Evolutionary conservation across 1,284 basidiomycete genomes (phyloP).

Genomic region (Marasmius fiardii): DNA sequence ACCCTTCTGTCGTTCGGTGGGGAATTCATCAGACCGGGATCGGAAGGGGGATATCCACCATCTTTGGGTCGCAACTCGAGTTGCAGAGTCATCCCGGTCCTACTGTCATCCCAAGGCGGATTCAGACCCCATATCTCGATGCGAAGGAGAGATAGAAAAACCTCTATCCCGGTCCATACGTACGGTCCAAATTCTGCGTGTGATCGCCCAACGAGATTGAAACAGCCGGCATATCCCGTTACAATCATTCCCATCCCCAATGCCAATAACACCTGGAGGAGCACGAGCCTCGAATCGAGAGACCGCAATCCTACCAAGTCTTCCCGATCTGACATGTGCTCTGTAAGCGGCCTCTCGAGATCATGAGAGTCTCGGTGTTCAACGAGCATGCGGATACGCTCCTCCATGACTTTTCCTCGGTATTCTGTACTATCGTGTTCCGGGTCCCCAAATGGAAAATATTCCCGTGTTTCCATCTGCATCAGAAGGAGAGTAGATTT

Average conservation of each 20-base stretch:
- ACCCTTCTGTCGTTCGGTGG: too few relatives aligned
- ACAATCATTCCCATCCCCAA: slow-evolving; percentile 1
- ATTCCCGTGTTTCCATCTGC: background rate
- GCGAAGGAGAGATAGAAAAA: background rate
- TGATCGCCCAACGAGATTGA: background rate
- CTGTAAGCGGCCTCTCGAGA: background rate
- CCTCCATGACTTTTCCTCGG: background rate
- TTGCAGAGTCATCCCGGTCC: background rate
- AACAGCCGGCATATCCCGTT: slow-evolving; percentile 9
- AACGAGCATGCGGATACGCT: background rate
- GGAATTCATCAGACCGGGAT: background rate
- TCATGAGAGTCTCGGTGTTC: background rate
- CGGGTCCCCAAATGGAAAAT: background rate
- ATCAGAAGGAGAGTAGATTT: background rate
- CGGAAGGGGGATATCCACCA: background rate
- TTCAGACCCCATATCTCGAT: background rate
- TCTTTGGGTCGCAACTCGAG: background rate
- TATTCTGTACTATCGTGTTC: background rate
- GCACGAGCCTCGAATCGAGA: background rate
- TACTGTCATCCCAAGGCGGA: background rate
- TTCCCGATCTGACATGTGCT: background rate
- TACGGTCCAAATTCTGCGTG: background rate
- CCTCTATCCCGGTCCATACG: background rate
- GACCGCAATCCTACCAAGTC: background rate
- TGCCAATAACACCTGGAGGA: background rate